Base-by-base conservation (phyloP, 441 rosid species). In the Erodium moschatum region DNA sequence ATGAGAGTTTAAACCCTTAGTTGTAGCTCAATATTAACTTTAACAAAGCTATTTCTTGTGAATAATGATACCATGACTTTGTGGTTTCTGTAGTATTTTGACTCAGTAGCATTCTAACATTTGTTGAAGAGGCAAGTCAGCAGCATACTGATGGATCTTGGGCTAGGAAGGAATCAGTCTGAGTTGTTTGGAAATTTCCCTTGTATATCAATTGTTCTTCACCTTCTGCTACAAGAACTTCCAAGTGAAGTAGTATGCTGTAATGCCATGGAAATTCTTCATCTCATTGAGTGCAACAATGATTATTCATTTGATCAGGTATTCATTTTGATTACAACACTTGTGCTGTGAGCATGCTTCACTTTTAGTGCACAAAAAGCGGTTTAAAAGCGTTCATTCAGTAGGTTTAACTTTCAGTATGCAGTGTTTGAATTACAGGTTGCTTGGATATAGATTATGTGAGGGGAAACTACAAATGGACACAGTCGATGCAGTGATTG, bases 231-330 rank as follows among this genome's bases (percentile, higher is more conserved):
- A 62, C 89, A 86, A 80, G 89, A 87, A 79, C 90, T 93, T 81
- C 91, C 98, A 67, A 78, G 69, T 27, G 87, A 85, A 73, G 67
- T 86, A 67, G 83, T 93, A 74, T 80, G 79, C 79, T 78, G 81
- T 68, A 80, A 82, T 81, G 84, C 91, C 65, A 75, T 80, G 75
- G 87, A 83, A 68, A 84, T 93, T 68, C 80, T 89, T 77, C 78
- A 73, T 76, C 83, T 89, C 78, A 88, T 90, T 64, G 86, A 86
- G 78, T 75, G 78, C 81, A 87, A 86, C 85, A 74, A 77, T 72
- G 98, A 93, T 79, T 65, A 75, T 73, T 83, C 91, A 70, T 82
- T 81, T 46, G 85, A 87, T 78, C 94, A 90, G 97, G 97, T 89
- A 83, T 58, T 71, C 38, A 12, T 42, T 66, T 50, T 70, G 69